phyloP scores from a whole-genome alignment of 345 rosid genomes.

The Linum lewisii region DNA sequence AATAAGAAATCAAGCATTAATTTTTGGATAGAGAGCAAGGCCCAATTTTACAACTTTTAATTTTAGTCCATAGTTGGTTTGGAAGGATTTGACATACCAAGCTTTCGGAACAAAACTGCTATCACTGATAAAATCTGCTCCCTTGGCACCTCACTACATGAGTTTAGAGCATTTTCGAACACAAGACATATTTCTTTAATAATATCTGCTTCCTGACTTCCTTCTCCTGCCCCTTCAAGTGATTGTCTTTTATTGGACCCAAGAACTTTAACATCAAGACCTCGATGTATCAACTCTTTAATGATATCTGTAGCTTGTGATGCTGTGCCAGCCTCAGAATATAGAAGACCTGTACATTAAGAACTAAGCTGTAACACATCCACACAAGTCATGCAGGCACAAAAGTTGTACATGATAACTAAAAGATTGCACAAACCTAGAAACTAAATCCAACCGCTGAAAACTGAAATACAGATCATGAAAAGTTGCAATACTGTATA shows the following conservation, averaged over 20 bases:
- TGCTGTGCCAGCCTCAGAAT: slow-evolving; percentile 39
- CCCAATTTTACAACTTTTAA: too few relatives aligned
- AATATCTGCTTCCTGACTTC: slow-evolving; percentile 32
- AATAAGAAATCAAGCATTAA: too few relatives aligned
- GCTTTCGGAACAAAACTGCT: slow-evolving; percentile 47
- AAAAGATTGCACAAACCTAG: background rate
- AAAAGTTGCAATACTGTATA: background rate
- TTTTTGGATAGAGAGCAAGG: too few relatives aligned
- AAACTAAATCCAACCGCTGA: background rate
- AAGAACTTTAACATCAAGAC: slow-evolving; percentile 28
- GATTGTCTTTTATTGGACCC: slow-evolving; percentile 20
- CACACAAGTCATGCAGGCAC: slow-evolving; percentile 5
- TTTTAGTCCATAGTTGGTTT: too few relatives aligned
- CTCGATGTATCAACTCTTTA: slow-evolving; percentile 50
- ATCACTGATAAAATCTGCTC: slow-evolving; percentile 50
- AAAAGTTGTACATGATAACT: background rate
- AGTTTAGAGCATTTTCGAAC: slow-evolving; percentile 41
- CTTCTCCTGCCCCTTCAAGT: slow-evolving; percentile 26
- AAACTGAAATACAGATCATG: background rate
- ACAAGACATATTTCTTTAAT: slow-evolving; percentile 41
- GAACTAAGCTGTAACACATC: background rate
- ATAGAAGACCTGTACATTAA: slow-evolving; percentile 49
- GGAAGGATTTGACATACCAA: slow-evolving; percentile 44
- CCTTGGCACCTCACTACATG: slow-evolving; percentile 38
- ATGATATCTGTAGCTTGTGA: slow-evolving; percentile 45